Percentiles rank a stretch among this genome's conserved stretches.
Conservation (phyloP, 2,329 filamentous ascomycete species). For the Talaromyces sp. region DNA sequence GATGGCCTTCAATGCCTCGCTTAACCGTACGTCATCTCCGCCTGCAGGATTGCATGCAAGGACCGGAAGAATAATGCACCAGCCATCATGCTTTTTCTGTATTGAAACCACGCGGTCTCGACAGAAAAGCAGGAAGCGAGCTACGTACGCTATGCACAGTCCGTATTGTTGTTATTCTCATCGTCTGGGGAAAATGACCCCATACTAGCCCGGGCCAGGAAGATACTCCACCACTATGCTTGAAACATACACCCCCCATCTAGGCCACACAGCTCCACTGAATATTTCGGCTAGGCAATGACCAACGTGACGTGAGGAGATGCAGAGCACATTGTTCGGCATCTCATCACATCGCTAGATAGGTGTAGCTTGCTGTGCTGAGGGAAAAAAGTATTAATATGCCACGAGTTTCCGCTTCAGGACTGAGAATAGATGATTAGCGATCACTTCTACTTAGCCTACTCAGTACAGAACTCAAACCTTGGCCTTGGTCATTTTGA, state of each 20-base stretch:
- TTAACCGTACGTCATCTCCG: not conserved
- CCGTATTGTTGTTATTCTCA: not conserved
- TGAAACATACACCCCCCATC: not conserved
- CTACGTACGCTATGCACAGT: not conserved
- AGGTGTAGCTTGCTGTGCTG: not conserved
- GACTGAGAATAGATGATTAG: not conserved
- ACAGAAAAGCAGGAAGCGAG: not conserved
- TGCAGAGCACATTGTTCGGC: not conserved
- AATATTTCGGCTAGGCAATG: not conserved
- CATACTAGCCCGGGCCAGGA: not conserved
- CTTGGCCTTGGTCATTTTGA: not conserved
- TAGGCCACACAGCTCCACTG: not conserved
- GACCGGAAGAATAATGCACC: not conserved
- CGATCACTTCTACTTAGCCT: not conserved
- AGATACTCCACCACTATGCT: not conserved
- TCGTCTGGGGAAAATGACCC: not conserved
- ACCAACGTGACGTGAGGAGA: not conserved
- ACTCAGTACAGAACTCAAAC: not conserved
- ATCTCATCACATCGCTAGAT: not conserved
- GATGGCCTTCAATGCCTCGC: not conserved
- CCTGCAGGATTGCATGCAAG: not conserved
- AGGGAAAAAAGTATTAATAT: not conserved
- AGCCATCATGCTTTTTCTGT: not conserved
- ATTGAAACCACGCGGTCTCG: not conserved
- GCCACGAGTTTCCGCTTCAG: not conserved